Conservation (phyloP, 495 filamentous ascomycete genomes). For the Penicillium atrosanguineum region DNA sequence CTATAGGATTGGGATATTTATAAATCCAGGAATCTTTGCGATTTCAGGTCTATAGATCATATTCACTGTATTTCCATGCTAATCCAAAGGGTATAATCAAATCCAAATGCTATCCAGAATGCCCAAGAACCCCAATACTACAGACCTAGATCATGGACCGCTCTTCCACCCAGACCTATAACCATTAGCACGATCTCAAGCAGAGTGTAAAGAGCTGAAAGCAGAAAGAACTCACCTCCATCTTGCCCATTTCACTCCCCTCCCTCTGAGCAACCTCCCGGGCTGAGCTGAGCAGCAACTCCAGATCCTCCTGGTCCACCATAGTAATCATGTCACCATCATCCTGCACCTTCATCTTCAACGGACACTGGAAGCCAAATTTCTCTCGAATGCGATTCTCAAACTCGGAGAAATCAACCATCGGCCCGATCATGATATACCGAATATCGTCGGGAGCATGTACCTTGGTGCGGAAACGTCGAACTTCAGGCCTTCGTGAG, state of each 20-base stretch:
- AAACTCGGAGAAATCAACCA: constrained; percentile 72
- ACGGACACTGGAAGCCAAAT: constrained; percentile 65
- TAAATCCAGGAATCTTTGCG: background rate
- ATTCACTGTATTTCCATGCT: constrained; percentile 11
- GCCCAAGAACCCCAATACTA: background rate
- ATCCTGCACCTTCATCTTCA: constrained; percentile 86
- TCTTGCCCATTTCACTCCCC: constrained; percentile 81
- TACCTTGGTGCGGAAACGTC: constrained; percentile 82
- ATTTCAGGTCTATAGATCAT: background rate
- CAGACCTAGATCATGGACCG: constrained; percentile 21
- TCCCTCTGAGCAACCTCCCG: constrained; percentile 69
- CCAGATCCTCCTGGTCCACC: constrained; percentile 94
- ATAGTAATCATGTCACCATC: constrained; percentile 93
- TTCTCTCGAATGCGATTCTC: constrained; percentile 77
- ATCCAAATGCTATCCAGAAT: constrained; percentile 17
- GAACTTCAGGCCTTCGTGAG: constrained; percentile 40
- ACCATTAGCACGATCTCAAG: constrained; percentile 7
- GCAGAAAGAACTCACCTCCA: constrained; percentile 71
- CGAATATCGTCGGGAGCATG: constrained; percentile 85
- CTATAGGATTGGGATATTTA: background rate
- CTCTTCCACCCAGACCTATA: constrained; percentile 68
- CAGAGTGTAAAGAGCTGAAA: background rate
- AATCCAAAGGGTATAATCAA: constrained; percentile 23
- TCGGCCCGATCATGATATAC: constrained; percentile 81
- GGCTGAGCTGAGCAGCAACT: constrained; percentile 70